Conservation (phyloP, 2,329 filamentous ascomycete genomes). For the Trichoderma atrobrunneum region DNA sequence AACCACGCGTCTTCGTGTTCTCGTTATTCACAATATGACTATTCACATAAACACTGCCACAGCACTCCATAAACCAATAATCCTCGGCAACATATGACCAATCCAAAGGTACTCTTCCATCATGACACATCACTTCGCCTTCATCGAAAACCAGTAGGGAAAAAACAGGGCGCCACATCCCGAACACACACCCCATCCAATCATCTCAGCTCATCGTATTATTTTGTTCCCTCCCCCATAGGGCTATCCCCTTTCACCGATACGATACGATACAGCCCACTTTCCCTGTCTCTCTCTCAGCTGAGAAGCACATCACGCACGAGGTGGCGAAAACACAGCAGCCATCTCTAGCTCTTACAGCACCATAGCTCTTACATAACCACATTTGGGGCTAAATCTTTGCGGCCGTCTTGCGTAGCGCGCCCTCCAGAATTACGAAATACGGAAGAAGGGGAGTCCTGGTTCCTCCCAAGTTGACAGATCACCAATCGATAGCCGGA, state of each 20-base stretch:
- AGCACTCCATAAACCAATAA: background rate
- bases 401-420: conserved; percentile 4
- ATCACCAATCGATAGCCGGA: conserved; percentile 11
- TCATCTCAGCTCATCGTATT: background rate
- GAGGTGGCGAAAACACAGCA: conserved; percentile 1
- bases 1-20: background rate
- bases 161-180: background rate
- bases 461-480: background rate
- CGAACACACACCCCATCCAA: background rate
- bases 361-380: conserved; percentile 12
- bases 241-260: background rate
- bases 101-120: background rate
- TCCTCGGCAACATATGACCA: background rate
- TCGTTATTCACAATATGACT: background rate
- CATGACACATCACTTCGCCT: background rate
- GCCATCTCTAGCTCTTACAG: conserved; percentile 9
- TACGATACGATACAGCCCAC: background rate
- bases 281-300: background rate
- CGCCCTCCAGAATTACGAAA: background rate
- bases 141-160: background rate
- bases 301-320: background rate
- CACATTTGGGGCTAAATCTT: background rate
- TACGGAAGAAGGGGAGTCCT: background rate
- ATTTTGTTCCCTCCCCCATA: background rate
- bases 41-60: background rate